phyloP scores from a whole-genome alignment of 225 moss, liverwort and hornwort genomes.

The Pseudoscleropodium purum region DNA sequence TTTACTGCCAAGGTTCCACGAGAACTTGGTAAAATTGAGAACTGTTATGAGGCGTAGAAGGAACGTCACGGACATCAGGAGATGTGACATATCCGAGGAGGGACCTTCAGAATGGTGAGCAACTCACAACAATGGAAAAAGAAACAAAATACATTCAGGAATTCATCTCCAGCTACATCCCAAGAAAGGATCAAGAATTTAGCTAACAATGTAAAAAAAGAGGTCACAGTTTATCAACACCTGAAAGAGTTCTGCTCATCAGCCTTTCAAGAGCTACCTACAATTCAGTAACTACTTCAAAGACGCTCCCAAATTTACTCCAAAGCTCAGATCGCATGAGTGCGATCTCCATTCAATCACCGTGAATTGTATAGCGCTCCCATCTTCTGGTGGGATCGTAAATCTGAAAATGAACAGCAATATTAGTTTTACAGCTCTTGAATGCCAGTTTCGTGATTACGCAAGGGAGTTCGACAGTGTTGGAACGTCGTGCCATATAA shows the following conservation, averaged over 20 bases:
- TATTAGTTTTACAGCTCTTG: background rate
- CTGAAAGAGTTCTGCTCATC: background rate
- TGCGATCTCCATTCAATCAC: constrained; percentile 41
- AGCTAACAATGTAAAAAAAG: background rate
- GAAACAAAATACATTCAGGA: background rate
- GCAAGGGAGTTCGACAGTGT: background rate
- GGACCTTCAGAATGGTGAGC: background rate
- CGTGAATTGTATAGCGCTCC: constrained; percentile 99
- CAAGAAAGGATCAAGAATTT: background rate
- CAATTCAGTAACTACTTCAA: background rate
- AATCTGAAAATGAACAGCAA: constrained; percentile 41
- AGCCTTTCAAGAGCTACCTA: background rate
- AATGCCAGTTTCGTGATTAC: background rate
- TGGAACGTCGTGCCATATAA: background rate
- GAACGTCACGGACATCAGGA: background rate
- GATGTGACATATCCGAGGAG: background rate
- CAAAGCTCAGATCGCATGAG: background rate
- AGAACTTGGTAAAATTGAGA: background rate
- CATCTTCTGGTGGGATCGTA: constrained; percentile 96
- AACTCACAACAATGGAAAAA: background rate
- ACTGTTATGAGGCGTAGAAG: background rate
- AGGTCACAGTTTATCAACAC: background rate
- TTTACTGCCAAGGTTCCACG: background rate
- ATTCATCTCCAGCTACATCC: background rate
- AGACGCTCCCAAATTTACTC: background rate